Evolutionary conservation across 2,329 filamentous ascomycete species (phyloP), one percentile per base, ranked within the genome.

Genomic region (Aspergillus terreus): DNA sequence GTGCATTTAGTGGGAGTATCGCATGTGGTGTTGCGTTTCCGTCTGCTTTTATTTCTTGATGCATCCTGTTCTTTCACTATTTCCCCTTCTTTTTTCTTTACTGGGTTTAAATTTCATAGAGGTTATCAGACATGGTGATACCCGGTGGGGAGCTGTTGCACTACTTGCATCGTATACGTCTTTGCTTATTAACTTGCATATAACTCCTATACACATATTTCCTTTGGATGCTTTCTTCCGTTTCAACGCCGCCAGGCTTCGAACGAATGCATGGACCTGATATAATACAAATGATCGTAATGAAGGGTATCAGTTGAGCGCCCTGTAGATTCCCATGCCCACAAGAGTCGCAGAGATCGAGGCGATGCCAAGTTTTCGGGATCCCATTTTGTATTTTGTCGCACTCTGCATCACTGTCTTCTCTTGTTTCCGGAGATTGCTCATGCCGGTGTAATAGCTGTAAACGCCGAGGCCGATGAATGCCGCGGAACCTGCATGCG

Each of bases 401-500:
- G 82, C 82, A 72, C 86, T 88, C 65, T 81, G 77, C 52, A 90
- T 71, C 55, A 92, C 89, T 53, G 64, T 62, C 47, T 67, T 63
- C 54, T 81, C 78, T 67, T 89, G 85, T 61, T 79, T 77, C 61
- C 84, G 79, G 27, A 94, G 81, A 69, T 92, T 87, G 46, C 77
- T 76, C 70, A 85, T 86, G 52, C 89, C 89, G 3, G 86, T 88
- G 55, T 84, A 76, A 72, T 91, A 92, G 69, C 84, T 91, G 72
- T 92, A 94, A 1, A 79, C 84, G 3, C 84, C 88, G 14, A 92
- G 81, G 1, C 86, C 87, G 50, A 90, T 76, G 57, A 94, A 90
- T 1, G 88, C 86, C 36, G 84, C 80, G 63, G 87, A 86, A 42
- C 88, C 88, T 92, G 21, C 14, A 32, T 44, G 10, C n/a, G 12